Conservation (phyloP, 2,329 filamentous ascomycete species). For the Fusarium sterilihyphosum region DNA sequence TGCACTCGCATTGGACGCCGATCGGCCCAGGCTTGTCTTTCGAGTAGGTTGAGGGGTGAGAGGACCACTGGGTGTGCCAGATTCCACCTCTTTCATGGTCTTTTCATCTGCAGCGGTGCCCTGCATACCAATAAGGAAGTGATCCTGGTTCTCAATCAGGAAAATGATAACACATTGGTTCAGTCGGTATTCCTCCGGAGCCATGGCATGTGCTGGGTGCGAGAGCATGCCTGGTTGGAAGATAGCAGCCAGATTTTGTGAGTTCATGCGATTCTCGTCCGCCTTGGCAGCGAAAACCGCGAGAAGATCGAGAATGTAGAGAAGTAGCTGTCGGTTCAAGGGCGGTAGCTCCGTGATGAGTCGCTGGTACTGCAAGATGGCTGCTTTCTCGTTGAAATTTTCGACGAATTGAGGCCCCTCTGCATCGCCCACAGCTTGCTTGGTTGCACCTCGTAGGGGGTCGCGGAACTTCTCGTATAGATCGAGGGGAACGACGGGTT, state of each 20-base stretch:
- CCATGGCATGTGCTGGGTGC: slow-evolving; percentile 94
- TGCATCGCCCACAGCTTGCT: slow-evolving; percentile 75
- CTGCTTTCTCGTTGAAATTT: slow-evolving; percentile 68
- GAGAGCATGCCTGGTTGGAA: slow-evolving; percentile 97
- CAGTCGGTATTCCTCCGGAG: slow-evolving; percentile 89
- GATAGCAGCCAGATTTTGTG: slow-evolving; percentile 92
- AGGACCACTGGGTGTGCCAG: slow-evolving; percentile 68
- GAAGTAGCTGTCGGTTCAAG: slow-evolving; percentile 89
- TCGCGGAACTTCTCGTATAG: slow-evolving; percentile 92
- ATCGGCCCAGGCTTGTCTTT: slow-evolving; percentile 65
- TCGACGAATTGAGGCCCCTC: slow-evolving; percentile 77
- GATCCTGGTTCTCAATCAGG: slow-evolving; percentile 97
- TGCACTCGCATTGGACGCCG: slow-evolving; percentile 87
- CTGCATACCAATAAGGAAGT: slow-evolving; percentile 98
- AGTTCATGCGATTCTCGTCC: slow-evolving; percentile 96
- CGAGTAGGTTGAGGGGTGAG: slow-evolving; percentile 61
- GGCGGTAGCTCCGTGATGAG: slow-evolving; percentile 94
- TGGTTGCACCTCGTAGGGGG: slow-evolving; percentile 77
- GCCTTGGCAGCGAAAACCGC: slow-evolving; percentile 98
- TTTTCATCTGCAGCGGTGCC: slow-evolving; percentile 96
- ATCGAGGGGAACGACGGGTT: slow-evolving; percentile 94
- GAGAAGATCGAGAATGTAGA: slow-evolving; percentile 95
- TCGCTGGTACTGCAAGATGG: slow-evolving; percentile 85
- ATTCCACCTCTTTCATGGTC: slow-evolving; percentile 70
- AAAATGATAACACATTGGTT: slow-evolving; percentile 98